Conservation (phyloP, 768 basidiomycete genomes). For the Leccinum disarticulatum region DNA sequence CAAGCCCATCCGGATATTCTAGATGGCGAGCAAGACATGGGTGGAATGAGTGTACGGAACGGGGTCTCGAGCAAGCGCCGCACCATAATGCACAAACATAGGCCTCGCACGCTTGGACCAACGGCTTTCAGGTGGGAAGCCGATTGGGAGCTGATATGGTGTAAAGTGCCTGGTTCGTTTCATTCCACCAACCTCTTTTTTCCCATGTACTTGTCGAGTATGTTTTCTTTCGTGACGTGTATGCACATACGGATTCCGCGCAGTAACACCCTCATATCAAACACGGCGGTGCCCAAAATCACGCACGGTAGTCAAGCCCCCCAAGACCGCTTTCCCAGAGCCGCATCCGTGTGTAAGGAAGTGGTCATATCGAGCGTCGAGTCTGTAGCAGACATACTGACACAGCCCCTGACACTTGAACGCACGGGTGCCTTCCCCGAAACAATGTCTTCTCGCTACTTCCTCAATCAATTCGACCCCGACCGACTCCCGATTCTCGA, state of each 20-base stretch:
- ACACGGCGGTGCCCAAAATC: not conserved
- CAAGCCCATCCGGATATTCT: slow-evolving; percentile 95
- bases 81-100: slow-evolving; percentile 81
- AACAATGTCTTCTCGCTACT: slow-evolving; percentile 17
- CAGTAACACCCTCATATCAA: not conserved
- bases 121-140: slow-evolving; percentile 67
- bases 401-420: slow-evolving; percentile 16
- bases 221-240: slow-evolving; percentile 12
- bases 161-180: slow-evolving; percentile 22
- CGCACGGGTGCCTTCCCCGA: slow-evolving; percentile 12
- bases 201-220: slow-evolving; percentile 24
- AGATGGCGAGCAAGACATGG: slow-evolving; percentile 24
- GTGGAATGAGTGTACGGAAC: slow-evolving; percentile 13
- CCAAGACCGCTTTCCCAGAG: slow-evolving; percentile 8
- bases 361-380: too few relatives aligned
- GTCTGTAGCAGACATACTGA: slow-evolving; percentile 1
- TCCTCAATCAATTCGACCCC: slow-evolving; percentile 27
- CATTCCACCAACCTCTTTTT: slow-evolving; percentile 8
- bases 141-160: slow-evolving; percentile 89
- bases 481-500: not conserved
- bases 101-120: slow-evolving; percentile 99
- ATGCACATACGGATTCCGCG: not conserved
- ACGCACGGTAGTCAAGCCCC: slow-evolving; percentile 1
- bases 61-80: slow-evolving; percentile 23
- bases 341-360: not conserved